Evolutionary conservation across 306 rosid species (phyloP).

Genomic region (cucumber (Cucumis sativus)): DNA sequence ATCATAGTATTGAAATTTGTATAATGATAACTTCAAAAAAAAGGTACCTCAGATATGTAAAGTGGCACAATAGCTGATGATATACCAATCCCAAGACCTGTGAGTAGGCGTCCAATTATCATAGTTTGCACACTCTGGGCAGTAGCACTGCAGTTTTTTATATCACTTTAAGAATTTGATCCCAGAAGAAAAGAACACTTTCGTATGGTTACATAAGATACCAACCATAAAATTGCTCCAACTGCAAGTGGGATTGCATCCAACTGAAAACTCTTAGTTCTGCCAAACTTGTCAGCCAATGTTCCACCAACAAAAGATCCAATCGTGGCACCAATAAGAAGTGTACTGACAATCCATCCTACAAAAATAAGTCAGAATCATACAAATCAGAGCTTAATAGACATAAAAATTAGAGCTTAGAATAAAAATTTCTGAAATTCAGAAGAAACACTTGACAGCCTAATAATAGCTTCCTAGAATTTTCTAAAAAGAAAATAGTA

Average conservation of each 20-base stretch:
- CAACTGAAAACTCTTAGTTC: constrained; percentile 76
- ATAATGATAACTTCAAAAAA: not conserved
- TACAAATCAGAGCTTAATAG: constrained; percentile 12
- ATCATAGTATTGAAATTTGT: not conserved
- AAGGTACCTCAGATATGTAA: constrained; percentile 84
- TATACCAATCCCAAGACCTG: constrained; percentile 89
- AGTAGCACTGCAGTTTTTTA: constrained; percentile 54
- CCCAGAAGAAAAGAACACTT: constrained; percentile 12
- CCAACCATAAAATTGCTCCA: constrained; percentile 79
- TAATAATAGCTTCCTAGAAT: constrained; percentile 2
- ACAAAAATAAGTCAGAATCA: constrained; percentile 17
- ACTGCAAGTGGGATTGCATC: constrained; percentile 73
- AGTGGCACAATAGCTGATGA: constrained; percentile 91
- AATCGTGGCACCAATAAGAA: constrained; percentile 78
- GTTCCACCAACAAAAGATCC: constrained; percentile 93
- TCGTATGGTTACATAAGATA: constrained; percentile 1
- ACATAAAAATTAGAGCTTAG: constrained; percentile 1
- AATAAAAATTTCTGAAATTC: not conserved
- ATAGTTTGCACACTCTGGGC: constrained; percentile 81
- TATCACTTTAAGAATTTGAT: not conserved
- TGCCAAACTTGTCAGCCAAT: constrained; percentile 87
- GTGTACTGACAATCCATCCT: constrained; percentile 92
- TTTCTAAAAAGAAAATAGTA: not conserved
- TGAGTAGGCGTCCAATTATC: constrained; percentile 85
- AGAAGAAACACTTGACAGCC: not conserved